Evolutionary conservation across 139 green algal genomes (phyloP).

Genomic region (Diplosphaera chodatii): DNA sequence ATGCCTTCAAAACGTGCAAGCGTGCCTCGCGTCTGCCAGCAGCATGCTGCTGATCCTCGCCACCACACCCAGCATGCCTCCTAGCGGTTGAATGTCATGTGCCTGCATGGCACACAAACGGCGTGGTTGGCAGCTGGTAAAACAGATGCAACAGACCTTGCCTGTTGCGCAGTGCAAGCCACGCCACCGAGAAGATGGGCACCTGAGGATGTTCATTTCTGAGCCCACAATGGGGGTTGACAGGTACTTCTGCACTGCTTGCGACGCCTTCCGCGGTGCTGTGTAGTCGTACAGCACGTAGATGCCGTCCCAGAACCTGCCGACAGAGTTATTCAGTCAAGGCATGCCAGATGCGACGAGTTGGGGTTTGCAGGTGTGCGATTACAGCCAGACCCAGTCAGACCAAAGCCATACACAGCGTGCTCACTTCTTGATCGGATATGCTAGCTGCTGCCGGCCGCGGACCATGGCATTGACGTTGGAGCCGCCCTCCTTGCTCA

Average conservation of each 20-base stretch:
- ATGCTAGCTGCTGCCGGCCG: slow-evolving; percentile 61
- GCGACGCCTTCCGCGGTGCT: slow-evolving; percentile 45
- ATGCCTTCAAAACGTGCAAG: too few species aligned
- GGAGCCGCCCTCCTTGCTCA: slow-evolving; percentile 68
- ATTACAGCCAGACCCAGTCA: too few species aligned
- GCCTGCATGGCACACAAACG: neutral
- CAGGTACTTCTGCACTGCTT: slow-evolving; percentile 72
- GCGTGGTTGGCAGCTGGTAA: too few species aligned
- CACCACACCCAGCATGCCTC: too few species aligned
- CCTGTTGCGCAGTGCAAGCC: too few species aligned
- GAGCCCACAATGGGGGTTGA: slow-evolving; percentile 65
- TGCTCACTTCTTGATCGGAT: slow-evolving; percentile 75
- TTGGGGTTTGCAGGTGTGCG: too few species aligned
- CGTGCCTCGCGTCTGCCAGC: too few species aligned
- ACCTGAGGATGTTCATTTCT: slow-evolving; percentile 66
- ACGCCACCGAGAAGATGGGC: neutral
- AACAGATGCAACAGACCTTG: too few species aligned
- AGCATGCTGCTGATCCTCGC: too few species aligned
- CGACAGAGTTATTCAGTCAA: too few species aligned
- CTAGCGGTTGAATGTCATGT: neutral
- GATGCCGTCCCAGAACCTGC: slow-evolving; percentile 76
- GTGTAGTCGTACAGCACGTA: slow-evolving; percentile 84
- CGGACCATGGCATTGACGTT: slow-evolving; percentile 66
- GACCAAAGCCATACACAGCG: neutral
- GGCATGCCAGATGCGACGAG: too few species aligned